These are phyloP conservation scores for Planoprotostelium fungivorum DNA, from an alignment of 78 protist species.

Conservation along the genomic window DNA sequence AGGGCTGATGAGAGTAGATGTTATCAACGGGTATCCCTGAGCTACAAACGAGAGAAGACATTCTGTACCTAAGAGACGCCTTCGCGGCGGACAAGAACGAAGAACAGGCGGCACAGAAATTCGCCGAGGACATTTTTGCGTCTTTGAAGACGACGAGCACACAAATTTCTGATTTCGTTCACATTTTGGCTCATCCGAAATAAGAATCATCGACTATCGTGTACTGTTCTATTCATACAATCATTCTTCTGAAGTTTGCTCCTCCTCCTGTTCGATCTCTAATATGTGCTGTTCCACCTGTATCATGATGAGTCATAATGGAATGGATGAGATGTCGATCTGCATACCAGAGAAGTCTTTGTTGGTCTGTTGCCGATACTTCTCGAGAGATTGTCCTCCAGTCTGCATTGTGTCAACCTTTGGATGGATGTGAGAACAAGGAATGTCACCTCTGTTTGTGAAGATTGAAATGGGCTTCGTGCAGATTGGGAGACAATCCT, in stretches of 20 bases:
- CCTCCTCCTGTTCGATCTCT: no score
- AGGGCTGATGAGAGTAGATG: constrained; percentile 68
- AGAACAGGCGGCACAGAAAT: constrained; percentile 69
- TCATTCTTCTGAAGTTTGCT: no score
- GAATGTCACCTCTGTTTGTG: background rate
- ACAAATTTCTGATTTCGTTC: constrained; percentile 53
- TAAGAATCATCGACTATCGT: no score
- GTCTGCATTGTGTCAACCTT: background rate
- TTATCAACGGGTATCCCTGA: constrained; percentile 94
- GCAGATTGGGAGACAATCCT: background rate
- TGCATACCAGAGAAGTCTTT: background rate
- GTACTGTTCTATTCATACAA: no score
- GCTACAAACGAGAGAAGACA: constrained; percentile 67
- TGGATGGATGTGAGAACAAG: background rate
- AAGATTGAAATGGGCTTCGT: background rate
- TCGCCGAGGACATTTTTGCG: constrained; percentile 45
- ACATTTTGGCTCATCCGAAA: constrained; percentile 31
- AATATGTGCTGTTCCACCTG: no score
- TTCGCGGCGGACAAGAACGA: constrained; percentile 60
- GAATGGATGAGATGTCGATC: no score
- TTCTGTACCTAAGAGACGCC: constrained; percentile 62
- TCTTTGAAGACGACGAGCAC: constrained; percentile 34
- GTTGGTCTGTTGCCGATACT: background rate
- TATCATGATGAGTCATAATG: no score
- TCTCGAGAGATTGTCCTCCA: background rate